Evolutionary conservation across 2,329 filamentous ascomycete species (phyloP).

Genomic region (Ophiosphaerella narmari): DNA sequence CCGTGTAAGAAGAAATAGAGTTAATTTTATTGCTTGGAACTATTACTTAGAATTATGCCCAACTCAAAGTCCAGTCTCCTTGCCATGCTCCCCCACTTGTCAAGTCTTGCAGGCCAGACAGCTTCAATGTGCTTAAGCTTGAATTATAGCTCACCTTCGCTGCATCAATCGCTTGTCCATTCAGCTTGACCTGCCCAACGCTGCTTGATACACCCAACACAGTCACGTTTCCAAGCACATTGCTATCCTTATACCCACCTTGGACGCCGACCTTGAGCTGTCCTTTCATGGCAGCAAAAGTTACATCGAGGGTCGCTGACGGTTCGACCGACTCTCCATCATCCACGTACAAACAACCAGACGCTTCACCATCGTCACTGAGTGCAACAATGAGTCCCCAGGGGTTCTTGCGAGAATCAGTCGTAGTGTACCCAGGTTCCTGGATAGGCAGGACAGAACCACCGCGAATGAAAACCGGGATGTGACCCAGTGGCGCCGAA

Average conservation of each 20-base stretch:
- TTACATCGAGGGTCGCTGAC: conserved; percentile 60
- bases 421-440: conserved; percentile 69
- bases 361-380: conserved; percentile 58
- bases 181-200: conserved; percentile 51
- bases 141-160: conserved; percentile 56
- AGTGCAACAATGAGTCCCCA: conserved; percentile 72
- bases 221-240: conserved; percentile 65
- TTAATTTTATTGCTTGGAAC: too few species aligned
- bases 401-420: conserved; percentile 63
- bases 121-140: conserved; percentile 54
- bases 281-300: conserved; percentile 52
- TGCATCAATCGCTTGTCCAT: conserved; percentile 52
- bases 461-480: conserved; percentile 73
- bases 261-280: conserved; percentile 54
- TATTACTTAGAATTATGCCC: conserved; percentile 38
- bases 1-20: too few species aligned
- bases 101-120: conserved; percentile 56
- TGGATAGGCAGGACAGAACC: conserved; percentile 71
- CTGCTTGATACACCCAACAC: conserved; percentile 61
- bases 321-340: conserved; percentile 71
- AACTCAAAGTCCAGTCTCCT: conserved; percentile 61
- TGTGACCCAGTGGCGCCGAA: conserved; percentile 66
- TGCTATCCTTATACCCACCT: conserved; percentile 62
- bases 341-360: conserved; percentile 71
- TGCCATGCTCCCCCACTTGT: conserved; percentile 64